These are phyloP conservation scores for Puccinellia tenuiflora DNA, from an alignment of 176 grass and related monocot species.

Conservation along the genomic window DNA sequence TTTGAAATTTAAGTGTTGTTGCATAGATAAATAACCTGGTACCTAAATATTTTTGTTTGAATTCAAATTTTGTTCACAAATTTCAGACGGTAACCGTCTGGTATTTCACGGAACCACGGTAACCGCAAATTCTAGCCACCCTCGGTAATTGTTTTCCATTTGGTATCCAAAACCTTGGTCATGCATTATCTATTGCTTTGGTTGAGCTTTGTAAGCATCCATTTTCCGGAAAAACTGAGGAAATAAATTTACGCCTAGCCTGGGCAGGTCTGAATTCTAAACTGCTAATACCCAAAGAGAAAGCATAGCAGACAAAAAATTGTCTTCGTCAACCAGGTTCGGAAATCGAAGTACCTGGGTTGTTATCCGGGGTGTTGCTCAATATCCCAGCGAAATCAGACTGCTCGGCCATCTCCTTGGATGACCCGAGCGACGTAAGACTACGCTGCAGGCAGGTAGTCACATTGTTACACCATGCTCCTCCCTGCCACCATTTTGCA, in stretches of 20 bases:
- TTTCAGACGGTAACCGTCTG: too few species aligned
- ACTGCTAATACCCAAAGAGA: neutral
- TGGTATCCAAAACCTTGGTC: too few species aligned
- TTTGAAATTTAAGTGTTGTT: too few species aligned
- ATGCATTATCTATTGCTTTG: neutral
- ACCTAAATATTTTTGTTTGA: too few species aligned
- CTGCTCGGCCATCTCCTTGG: conserved; percentile 60
- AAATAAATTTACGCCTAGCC: neutral
- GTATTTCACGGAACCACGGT: too few species aligned
- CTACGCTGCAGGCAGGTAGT: conserved; percentile 51
- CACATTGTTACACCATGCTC: conserved; percentile 77
- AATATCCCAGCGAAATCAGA: conserved; percentile 76
- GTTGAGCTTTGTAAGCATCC: neutral
- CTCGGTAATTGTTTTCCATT: too few species aligned
- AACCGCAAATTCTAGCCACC: too few species aligned
- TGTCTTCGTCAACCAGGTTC: neutral
- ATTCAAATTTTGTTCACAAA: too few species aligned
- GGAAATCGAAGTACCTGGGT: conserved; percentile 52
- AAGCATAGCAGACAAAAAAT: neutral
- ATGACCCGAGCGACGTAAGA: conserved; percentile 60
- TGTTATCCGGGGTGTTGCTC: conserved; percentile 44
- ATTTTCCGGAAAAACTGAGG: too few species aligned
- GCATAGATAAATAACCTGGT: too few species aligned
- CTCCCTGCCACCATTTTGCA: conserved; percentile 47
- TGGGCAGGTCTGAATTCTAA: neutral